Conservation (phyloP, 768 basidiomycete species). For the Termitomyces sp. region DNA sequence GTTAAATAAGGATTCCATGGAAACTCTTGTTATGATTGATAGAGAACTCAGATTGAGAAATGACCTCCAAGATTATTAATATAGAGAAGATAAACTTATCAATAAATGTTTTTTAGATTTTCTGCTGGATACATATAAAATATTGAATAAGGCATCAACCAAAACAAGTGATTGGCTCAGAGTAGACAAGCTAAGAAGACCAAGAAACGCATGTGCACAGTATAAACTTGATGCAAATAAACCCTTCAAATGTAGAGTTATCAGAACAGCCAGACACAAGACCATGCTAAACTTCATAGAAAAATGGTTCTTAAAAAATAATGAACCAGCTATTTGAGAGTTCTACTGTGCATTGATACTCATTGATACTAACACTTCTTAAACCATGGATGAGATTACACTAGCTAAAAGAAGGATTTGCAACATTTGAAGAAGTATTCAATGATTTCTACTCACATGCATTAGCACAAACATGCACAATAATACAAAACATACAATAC, state of each 20-base stretch:
- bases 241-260: slow-evolving; percentile 13
- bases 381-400: slow-evolving; percentile 28
- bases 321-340: slow-evolving; percentile 11
- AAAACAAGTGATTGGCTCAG: background rate
- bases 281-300: slow-evolving; percentile 31
- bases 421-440: slow-evolving; percentile 20
- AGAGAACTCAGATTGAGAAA: slow-evolving; percentile 10
- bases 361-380: slow-evolving; percentile 28
- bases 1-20: background rate
- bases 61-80: slow-evolving; percentile 18
- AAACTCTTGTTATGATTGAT: background rate
- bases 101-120: slow-evolving; percentile 13
- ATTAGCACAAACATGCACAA: background rate
- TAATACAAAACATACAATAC: slow-evolving; percentile 29
- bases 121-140: slow-evolving; percentile 20
- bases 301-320: slow-evolving; percentile 21
- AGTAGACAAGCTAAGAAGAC: slow-evolving; percentile 11
- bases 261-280: slow-evolving; percentile 24
- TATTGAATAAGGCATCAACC: slow-evolving; percentile 14
- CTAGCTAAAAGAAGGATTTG: slow-evolving; percentile 17
- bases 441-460: slow-evolving; percentile 5
- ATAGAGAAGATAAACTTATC: slow-evolving; percentile 11
- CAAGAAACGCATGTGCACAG: slow-evolving; percentile 5
- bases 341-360: slow-evolving; percentile 30
- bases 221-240: slow-evolving; percentile 18